Percentiles rank a stretch among this genome's conserved stretches.
Evolutionary conservation across 2,329 filamentous ascomycete species (phyloP).

Genomic region (Pseudofabraea citricarpa): DNA sequence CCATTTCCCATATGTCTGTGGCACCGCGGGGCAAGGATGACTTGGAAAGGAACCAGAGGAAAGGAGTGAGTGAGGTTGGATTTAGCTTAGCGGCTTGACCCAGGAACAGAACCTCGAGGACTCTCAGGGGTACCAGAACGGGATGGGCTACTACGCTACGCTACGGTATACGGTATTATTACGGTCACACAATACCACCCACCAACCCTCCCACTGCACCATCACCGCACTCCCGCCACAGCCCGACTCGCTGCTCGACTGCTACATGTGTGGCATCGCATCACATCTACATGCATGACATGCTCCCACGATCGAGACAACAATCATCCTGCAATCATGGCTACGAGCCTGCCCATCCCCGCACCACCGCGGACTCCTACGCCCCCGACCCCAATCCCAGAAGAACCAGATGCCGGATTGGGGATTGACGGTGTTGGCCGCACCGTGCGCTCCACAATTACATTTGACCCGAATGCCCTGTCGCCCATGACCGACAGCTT

Average conservation of each 20-base stretch:
- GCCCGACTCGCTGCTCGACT: too few species aligned
- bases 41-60: too few species aligned
- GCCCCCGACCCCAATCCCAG: conserved; percentile 47
- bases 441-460: conserved; percentile 22
- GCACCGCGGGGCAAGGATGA: neutral
- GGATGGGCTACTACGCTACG: too few species aligned
- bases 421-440: conserved; percentile 13
- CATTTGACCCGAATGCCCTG: conserved; percentile 39
- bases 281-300: too few species aligned
- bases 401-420: conserved; percentile 33
- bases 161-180: too few species aligned
- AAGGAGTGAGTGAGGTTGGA: neutral
- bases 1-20: neutral
- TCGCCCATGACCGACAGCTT: conserved; percentile 37
- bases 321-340: conserved; percentile 41
- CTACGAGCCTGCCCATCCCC: conserved; percentile 52
- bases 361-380: conserved; percentile 60
- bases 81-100: neutral
- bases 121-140: too few species aligned
- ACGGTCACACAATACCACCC: too few species aligned
- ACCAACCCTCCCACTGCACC: too few species aligned
- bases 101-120: neutral
- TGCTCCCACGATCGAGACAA: too few species aligned
- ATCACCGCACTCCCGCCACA: too few species aligned
- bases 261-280: too few species aligned